phyloP scores from a whole-genome alignment of 345 rosid genomes.

The Eucalyptus fibrosa region DNA sequence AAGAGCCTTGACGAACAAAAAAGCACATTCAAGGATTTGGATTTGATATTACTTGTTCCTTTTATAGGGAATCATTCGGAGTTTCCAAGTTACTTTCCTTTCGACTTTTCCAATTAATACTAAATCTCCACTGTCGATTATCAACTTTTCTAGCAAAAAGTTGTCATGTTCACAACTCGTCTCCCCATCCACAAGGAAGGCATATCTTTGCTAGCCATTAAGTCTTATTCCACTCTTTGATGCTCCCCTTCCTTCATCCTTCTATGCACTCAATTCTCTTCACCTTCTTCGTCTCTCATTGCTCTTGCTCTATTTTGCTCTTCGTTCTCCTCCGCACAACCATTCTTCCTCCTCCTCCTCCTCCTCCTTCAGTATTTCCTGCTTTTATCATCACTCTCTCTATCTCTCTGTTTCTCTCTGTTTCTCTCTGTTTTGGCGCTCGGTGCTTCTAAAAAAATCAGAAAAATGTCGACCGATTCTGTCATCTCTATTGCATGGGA shows the following conservation, averaged over 20 bases:
- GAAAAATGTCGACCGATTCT: background rate
- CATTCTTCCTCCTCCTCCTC: background rate
- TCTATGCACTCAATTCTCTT: background rate
- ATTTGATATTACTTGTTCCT: background rate
- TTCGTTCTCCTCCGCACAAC: background rate
- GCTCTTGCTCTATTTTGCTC: background rate
- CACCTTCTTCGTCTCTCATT: background rate
- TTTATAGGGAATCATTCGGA: background rate
- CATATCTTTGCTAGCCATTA: background rate
- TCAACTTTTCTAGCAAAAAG: background rate
- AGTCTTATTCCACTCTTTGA: background rate
- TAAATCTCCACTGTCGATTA: background rate
- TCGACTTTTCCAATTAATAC: background rate
- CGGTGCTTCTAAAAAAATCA: background rate
- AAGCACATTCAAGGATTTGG: background rate
- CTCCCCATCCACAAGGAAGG: background rate
- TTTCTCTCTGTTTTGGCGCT: background rate
- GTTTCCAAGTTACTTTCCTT: background rate
- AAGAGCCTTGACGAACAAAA: background rate
- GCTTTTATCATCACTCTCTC: background rate
- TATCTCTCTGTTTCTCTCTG: background rate
- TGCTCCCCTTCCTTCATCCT: background rate
- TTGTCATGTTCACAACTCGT: background rate
- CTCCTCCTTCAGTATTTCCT: background rate
- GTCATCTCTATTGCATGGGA: background rate